Evolutionary conservation across 257 asterid species (phyloP), one percentile per base, ranked within the genome.

Genomic region (Nicotiana benthamiana): DNA sequence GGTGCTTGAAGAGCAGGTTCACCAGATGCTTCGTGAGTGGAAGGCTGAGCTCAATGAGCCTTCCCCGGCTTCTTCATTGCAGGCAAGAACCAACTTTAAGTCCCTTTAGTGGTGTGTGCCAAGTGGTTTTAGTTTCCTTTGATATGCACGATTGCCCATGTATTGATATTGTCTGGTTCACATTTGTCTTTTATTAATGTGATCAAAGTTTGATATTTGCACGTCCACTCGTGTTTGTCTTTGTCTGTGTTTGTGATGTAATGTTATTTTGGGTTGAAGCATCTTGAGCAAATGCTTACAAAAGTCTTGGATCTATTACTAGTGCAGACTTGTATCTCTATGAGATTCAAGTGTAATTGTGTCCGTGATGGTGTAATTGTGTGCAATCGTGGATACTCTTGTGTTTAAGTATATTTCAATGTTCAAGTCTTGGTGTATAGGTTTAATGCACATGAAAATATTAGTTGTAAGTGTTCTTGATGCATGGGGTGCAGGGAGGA

Each of bases 1-100:
- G 26, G 83, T 96, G 88, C 97, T 94, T 34, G 99, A 96, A 85
- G 99, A 94, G 90, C 99, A 96, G 89, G 95, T 96, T 78, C 91
- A 94, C 79, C 99, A 90, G 93, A 89, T 92, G 97, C 99, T 96
- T 65, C 98, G 99, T 0, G 98, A 96, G 77, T 96, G 98, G 98
- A 89, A 94, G 81, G 87, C 95, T 70, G 99, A 96, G 89, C 97
- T 96, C 76, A 89, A 87, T 79, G 97, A 92, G 86, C 97, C 97
- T 27, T 90, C 99, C 72, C 99, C 99, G n/a, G 97, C 99, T 59
- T 86, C 99, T 80, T 96, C 99, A 12, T 82, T 94, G 86, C 99
- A 93, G 96, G 99, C 91, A 87, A 63, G 62, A 24, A 74, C 40
- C 61, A 74, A 48, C 24, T 16, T 43, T 6, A 0, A 6, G 34